These are phyloP conservation scores for Physocladia obscura DNA, from an alignment of 192 early-diverging fungal species.

Conservation along the genomic window DNA sequence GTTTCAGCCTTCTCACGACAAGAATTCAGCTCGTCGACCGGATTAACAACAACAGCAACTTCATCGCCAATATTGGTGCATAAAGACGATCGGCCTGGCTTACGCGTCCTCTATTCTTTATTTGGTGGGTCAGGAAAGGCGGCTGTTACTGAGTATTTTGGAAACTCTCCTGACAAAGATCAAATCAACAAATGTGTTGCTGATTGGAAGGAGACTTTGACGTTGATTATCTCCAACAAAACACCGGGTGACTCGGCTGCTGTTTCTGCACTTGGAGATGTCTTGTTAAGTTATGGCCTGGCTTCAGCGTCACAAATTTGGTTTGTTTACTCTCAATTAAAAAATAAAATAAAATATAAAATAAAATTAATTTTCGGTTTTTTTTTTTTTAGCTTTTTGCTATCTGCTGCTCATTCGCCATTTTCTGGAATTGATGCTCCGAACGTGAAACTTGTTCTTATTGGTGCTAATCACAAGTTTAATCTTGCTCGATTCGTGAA, in stretches of 20 bases:
- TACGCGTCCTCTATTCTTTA: conserved; percentile 42
- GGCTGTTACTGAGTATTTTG: not conserved
- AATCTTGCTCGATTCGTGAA: conserved; percentile 48
- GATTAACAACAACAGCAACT: not conserved
- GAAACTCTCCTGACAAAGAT: not conserved
- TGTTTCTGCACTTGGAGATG: conserved; percentile 78
- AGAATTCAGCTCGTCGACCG: conserved; percentile 40
- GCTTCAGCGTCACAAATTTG: conserved; percentile 77
- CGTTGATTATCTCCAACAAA: conserved; percentile 82
- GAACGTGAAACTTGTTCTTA: conserved; percentile 63
- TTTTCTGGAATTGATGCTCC: conserved; percentile 66
- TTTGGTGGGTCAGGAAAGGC: conserved; percentile 32
- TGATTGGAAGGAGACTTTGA: conserved; percentile 74
- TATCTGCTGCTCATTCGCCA: conserved; percentile 62
- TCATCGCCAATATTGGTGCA: not conserved
- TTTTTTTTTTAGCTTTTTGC: conserved; percentile 49
- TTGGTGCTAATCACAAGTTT: conserved; percentile 58
- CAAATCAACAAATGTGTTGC: not conserved
- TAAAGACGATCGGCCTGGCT: conserved; percentile 28
- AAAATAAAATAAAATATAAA: no score
- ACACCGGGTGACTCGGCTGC: conserved; percentile 69
- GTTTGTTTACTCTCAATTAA: conserved; percentile 50
- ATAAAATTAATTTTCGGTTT: no score
- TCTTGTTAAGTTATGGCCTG: conserved; percentile 55
- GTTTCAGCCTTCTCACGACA: conserved; percentile 68